phyloP scores from a whole-genome alignment of 2,329 filamentous ascomycete genomes.

The Myriosclerotinia duriaeana region DNA sequence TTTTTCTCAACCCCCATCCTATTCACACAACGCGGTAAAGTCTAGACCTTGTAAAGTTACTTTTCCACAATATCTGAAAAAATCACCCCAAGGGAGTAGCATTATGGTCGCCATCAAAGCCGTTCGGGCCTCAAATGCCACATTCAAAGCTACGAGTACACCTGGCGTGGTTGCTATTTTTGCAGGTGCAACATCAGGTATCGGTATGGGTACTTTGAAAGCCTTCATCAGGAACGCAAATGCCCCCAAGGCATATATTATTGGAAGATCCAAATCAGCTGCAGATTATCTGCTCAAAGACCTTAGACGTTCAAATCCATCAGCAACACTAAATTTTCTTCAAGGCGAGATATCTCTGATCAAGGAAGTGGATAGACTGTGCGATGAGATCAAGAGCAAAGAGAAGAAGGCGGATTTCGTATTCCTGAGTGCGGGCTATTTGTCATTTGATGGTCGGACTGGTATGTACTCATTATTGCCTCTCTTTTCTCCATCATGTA shows the following conservation, averaged over 20 bases:
- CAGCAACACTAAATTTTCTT: conserved; percentile 50
- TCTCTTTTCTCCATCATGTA: neutral
- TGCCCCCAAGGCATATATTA: conserved; percentile 51
- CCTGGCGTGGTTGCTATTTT: conserved; percentile 50
- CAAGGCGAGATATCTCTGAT: conserved; percentile 52
- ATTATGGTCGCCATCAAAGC: conserved; percentile 40
- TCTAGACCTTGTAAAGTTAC: neutral
- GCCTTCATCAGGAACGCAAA: conserved; percentile 46
- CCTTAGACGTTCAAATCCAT: conserved; percentile 45
- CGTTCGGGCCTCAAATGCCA: conserved; percentile 44
- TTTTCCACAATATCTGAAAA: neutral
- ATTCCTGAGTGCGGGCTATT: conserved; percentile 47
- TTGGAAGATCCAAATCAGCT: conserved; percentile 48
- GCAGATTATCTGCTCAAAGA: conserved; percentile 43
- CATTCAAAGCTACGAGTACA: conserved; percentile 37
- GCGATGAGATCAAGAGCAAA: conserved; percentile 46
- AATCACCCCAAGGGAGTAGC: neutral
- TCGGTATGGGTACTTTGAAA: conserved; percentile 51
- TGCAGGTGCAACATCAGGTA: conserved; percentile 55
- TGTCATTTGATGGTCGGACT: conserved; percentile 37
- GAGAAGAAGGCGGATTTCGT: conserved; percentile 50
- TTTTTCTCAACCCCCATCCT: neutral
- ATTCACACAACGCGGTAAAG: neutral
- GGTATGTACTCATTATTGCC: conserved; percentile 30
- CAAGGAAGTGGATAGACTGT: conserved; percentile 51